Evolutionary conservation across 1,139 yeast species (phyloP), one percentile per base, ranked within the genome.

Genomic region (Wickerhamomyces sp.): DNA sequence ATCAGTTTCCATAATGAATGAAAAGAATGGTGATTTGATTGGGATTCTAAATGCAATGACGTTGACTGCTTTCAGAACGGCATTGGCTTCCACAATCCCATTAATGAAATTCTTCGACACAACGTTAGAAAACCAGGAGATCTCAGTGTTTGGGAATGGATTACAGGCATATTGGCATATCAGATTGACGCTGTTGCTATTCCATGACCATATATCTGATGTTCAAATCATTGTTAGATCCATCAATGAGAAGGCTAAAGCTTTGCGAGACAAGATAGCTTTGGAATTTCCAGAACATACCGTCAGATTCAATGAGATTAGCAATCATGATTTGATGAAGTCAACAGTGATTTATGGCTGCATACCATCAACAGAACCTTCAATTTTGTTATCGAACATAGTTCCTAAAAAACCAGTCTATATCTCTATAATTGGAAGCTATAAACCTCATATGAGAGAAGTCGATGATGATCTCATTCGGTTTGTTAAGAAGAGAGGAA

Each of bases 141-240:
- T 58, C 31, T 57, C 61, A 27, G 79, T 76, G 2, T 78, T 78
- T 59, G 90, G 90, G 0, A 77, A 78, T n/a, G 89, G 90, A 0
- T 69, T 72, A 29, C 89, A 83, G 58, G 84, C 84, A 0, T 73
- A 72, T 53, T 83, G 89, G 89, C 89, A 83, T 56, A 64, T 73
- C 27, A 68, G 68, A 50, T 60, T 81, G 41, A 67, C 79, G 0
- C 56, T 77, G 36, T 51, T 63, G 8, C 58, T 78, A 39, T 77
- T 75, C 50, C 68, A 70, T 6, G 55, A 53, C 1, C 48, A 58
- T 37, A 61, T 76, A 35, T 51, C 57, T 10, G 58, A 57, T 2
- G 76, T 82, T 15, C 68, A 73, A 36, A 64, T 81, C 10, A 53
- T 52, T 6, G 59, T 64, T 26, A 64, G 78, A 43, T 76, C 78